Conservation (phyloP, 2,329 filamentous ascomycete genomes). For the Trichoderma sp. region DNA sequence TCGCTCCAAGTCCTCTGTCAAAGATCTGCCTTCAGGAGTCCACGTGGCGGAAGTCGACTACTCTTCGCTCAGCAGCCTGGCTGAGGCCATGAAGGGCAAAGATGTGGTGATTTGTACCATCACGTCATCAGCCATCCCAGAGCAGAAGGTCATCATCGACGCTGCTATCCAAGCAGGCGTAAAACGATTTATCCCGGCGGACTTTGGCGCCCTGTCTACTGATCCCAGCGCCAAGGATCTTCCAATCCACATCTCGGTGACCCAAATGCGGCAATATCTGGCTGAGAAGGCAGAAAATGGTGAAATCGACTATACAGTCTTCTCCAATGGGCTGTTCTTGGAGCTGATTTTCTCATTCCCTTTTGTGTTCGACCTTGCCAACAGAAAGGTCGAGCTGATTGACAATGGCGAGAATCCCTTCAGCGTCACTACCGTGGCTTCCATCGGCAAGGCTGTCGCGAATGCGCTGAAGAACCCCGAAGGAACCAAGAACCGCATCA, state of each 20-base stretch:
- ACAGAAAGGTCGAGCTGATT: neutral
- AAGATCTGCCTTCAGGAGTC: neutral
- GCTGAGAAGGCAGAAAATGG: neutral
- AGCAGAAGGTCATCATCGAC: neutral
- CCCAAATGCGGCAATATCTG: neutral
- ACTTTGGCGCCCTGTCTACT: neutral
- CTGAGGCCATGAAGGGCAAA: neutral
- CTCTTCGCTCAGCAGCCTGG: neutral
- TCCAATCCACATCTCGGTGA: neutral
- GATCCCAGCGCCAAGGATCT: neutral
- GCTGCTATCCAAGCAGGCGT: slow-evolving; percentile 2
- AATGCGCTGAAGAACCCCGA: neutral
- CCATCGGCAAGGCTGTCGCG: neutral
- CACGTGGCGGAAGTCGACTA: neutral
- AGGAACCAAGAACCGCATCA: neutral
- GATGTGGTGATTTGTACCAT: neutral
- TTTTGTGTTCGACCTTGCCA: neutral
- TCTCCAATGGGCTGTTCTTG: neutral
- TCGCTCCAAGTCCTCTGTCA: neutral
- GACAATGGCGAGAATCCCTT: neutral
- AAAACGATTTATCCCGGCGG: neutral
- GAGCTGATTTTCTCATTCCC: neutral
- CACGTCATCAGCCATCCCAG: neutral
- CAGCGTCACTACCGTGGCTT: neutral
- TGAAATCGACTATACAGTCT: neutral